Evolutionary conservation across 208 protist genomes (phyloP), one percentile per base, ranked within the genome.

Genomic region (Trypanosoma mega): DNA sequence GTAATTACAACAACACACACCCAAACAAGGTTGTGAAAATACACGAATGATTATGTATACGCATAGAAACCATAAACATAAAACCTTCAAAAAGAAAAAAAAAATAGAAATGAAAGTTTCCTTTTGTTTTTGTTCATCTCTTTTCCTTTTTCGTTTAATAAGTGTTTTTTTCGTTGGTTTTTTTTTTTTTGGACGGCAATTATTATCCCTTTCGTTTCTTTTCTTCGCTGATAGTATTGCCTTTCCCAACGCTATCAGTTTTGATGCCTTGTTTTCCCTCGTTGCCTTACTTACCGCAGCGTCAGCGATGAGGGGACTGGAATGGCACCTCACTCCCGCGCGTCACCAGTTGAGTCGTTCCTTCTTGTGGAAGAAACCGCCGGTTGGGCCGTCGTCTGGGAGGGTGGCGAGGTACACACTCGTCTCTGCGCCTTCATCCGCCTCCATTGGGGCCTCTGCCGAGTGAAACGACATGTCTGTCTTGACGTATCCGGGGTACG

Each of bases 301-400:
- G n/a, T n/a, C n/a, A n/a, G n/a, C n/a, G n/a, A n/a, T n/a, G n/a
- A n/a, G n/a, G n/a, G n/a, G n/a, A n/a, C n/a, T n/a, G n/a, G n/a
- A n/a, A n/a, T n/a, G n/a, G n/a, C n/a, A 8, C 12, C 4, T 9
- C 3, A 2, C 5, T 16, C 48, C 23, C 7, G 6, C 34, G 6
- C 34, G 27, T 57, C 76, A 93, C 82, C 85, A 93, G 21, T 70
- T 63, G 12, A 93, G 66, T 20, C 51, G 51, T 6, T 89, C 72
- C 68, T 82, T 72, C 77, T 88, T 90, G 71, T 78, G 66, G 72
- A 93, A 93, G 71, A 72, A 86, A 14, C 78, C 85, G 9, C 82
- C 85, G 29, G 76, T 93, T 24, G 82, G 78, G 8, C 82, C 85
- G 53, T 93, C 79, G 6, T 31, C 39, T 2, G 80, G 80, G n/a